Base-by-base conservation (phyloP, 2,329 filamentous ascomycete species). In the Cladosporium phlei region DNA sequence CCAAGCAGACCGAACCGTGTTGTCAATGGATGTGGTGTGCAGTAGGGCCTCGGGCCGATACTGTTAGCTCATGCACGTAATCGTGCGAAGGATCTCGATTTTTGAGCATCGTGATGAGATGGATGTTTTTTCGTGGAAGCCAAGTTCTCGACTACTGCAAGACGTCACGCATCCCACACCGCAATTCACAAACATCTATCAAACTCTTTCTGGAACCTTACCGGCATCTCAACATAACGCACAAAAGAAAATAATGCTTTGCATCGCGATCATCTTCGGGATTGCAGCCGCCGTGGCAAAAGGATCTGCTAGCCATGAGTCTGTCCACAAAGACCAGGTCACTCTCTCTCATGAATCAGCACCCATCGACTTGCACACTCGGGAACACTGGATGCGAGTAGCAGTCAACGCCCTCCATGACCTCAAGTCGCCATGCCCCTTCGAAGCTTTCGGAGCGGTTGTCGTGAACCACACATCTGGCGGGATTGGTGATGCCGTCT, bases 401-500 rank as follows among this genome's bases (percentile, higher is more conserved):
- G 74, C 75, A 14, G 75, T 72, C 48, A 55, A 66, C 19, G 72
- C 71, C 1, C 64, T 78, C 4, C 54, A 59, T n/a, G 61, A 69
- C 14, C 58, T 70, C 17, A 55, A 54, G 14, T 67, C 64, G 1
- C 73, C 76, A 2, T 80, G 77, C 55, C 74, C 75, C 0, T 77
- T 74, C 51, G 69, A 66, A 5, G 71, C 77, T 5, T 80, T 79
- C 56, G 75, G 74, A 3, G 67, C 71, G 11, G 75, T 71, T 17
- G 70, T 80, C 46, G 77, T 80, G 11, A 80, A 79, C 54, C 77
- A 80, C 54, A 78, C 75, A 0, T 57, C 53, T 19, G 52, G 52
- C 17, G 67, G 65, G 0, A 56, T 69, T 0, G 74, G 74, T 2
- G 62, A 72, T 17, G 57, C 75, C 2, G 61, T 79, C 11, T 79